Conservation (phyloP, 179 eudicot species). For the Beta lomatogona region DNA sequence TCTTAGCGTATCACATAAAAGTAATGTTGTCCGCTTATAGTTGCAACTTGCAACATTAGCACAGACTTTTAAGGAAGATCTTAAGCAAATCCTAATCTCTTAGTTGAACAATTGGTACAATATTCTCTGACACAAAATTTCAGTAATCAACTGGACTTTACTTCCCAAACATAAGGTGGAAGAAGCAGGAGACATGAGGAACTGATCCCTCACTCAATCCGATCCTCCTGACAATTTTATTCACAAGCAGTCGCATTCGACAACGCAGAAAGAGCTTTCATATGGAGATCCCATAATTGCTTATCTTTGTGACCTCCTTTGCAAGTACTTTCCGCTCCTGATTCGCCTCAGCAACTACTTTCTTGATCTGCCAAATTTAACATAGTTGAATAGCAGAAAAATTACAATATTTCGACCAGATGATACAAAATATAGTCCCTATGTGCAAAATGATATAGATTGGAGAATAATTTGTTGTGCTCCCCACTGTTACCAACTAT, state of each 20-base stretch:
- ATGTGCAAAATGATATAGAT: background rate
- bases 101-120: conserved; percentile 4
- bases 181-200: background rate
- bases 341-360: conserved; percentile 63
- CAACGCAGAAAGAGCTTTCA: conserved; percentile 27
- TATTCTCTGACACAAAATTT: conserved; percentile 11
- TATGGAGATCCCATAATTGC: conserved; percentile 78
- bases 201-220: background rate
- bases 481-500: background rate
- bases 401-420: background rate
- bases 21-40: background rate
- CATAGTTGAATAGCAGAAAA: background rate
- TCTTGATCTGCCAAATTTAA: conserved; percentile 46
- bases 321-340: conserved; percentile 57
- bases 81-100: conserved; percentile 5
- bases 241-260: conserved; percentile 9
- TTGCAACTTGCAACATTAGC: background rate
- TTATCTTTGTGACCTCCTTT: conserved; percentile 81
- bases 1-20: background rate
- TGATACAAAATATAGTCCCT: background rate
- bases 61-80: background rate
- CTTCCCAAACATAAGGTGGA: conserved; percentile 4
- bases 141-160: background rate
- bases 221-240: conserved; percentile 9
- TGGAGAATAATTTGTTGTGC: background rate